Evolutionary conservation across 2,329 filamentous ascomycete species (phyloP), one percentile per base, ranked within the genome.

Genomic region (Colletotrichum lentis): DNA sequence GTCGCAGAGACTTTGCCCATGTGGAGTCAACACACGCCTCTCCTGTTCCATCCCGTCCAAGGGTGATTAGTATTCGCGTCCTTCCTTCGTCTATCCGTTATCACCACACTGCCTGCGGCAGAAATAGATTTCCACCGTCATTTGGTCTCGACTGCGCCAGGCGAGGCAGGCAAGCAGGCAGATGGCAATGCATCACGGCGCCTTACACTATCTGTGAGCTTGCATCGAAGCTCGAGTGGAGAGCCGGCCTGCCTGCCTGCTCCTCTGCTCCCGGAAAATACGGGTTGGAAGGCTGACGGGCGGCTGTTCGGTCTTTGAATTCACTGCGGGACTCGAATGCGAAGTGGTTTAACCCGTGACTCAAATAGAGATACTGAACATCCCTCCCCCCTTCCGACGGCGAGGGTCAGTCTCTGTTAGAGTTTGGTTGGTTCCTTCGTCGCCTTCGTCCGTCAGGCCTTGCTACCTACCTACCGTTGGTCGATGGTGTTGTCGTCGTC

Each of bases 1-100:
- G 58, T 58, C 57, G 60, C 59, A 70, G 61, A 69, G 54, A 69
- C 68, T 68, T 70, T 12, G 65, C 24, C 60, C 58, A 68, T 68
- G 64, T 70, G 68, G 64, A 61, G 59, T 39, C 54, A 60, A 31
- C 43, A 44, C 52, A 60, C 54, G 60, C 53, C 53, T 67, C 53
- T 58, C 47, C 24, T 62, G 67, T 67, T 55, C 65, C 55, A 68
- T 68, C 22, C 61, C 39, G 49, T 60, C 54, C 14, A 41, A 46
- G 24, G 53, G 64, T 64, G 64, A 64, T 64, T 47, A 64, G 31
- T 35, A 54, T 54, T 67, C 59, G 59, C 53, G 54, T 58, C 60
- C 53, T 44, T 49, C 44, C 52, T 27, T 56, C 35, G 57, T 49
- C 49, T 54, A 55, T 50, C 50, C 46, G 55, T 44, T 31, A 8